Base-by-base conservation (phyloP, 2,329 filamentous ascomycete species). In the Coniochaeta ligniaria region DNA sequence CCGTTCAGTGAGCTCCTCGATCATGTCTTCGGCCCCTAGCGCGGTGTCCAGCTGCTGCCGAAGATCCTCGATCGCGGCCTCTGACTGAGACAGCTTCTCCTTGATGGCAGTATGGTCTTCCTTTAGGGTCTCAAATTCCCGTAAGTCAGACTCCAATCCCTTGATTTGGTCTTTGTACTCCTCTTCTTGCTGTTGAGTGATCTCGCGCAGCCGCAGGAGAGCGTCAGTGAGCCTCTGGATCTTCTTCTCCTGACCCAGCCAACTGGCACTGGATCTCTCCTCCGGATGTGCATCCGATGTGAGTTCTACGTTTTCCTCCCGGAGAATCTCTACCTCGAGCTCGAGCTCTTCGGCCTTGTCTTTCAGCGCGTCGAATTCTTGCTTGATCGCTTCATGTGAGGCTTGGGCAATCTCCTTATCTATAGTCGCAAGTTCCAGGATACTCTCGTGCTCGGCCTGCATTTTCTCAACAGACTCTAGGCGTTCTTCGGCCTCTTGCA, bases 401-500 rank as follows among this genome's bases (percentile, higher is more conserved):
- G 97, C 94, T 73, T 99, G 93, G 0, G 95, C 95, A 90, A 98
- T 96, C 73, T 99, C 94, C 52, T 91, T 86, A 71, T 99, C 95
- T 28, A 99, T 78, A 0, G 91, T 89, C 7, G 92, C 92, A 74
- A 95, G 84, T 74, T 99, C 95, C 69, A 97, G 77, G 7, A 90
- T 85, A 3, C 88, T 84, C 33, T 98, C 95, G 72, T 96, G 88
- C 66, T 97, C 92, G 8, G 90, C 89, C 70, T 95, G 89, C 59
- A 89, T 79, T 33, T 83, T 80, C 66, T 94, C 90, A 2, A 95
- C 78, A 24, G 85, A 79, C 60, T 90, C 86, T 22, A 92, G 80
- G 56, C 83, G 84, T 22, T 80, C 74, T 70, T 95, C 87, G 0
- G 88, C 84, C 66, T 96, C 90, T 68, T 92, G 92, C 50, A 96